Evolutionary conservation across 352 stramenopile species (phyloP), one percentile per base, ranked within the genome.

Genomic region (Peronospora belbahrii): DNA sequence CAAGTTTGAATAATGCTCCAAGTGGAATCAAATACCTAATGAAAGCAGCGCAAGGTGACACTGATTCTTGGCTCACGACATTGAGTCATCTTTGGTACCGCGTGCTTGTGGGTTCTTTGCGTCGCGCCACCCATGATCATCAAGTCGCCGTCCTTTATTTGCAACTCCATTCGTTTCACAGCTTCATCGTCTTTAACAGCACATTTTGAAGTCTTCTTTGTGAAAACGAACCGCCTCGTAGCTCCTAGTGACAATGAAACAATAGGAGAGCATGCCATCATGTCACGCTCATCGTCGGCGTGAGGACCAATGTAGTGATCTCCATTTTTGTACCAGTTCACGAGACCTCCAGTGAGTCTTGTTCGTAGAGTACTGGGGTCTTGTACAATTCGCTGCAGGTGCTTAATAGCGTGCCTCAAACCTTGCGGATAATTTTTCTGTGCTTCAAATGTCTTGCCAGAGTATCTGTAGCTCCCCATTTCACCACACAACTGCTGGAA

Each of bases 281-380:
- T 63, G 19, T 70, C 58, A 6, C 50, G 34, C 42, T 88, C 81
- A 40, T 90, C 64, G 41, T 95, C 84, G 0, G 74, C 66, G 42
- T 92, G 84, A 0, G 79, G 63, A 5, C 80, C 84, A 33, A 95
- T 88, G 51, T 85, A 84, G 49, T 95, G 75, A 30, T 89, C 61
- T 19, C 75, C 78, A 36, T 87, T 56, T 3, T 67, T 64, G 48
- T 95, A 95, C 84, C 82, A 95, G 44, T 94, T 95, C 19, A 87
- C 47, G 3, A 95, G 59, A 25, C 67, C 78, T 19, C 53, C 57
- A 42, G 78, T 82, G 17, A 79, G 44, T 13, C 42, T 42, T 19
- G 55, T 68, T 10, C 17, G 38, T 6, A 41, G 37, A 2, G 60
- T 63, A 7, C 15, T 24, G 2, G 60, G 42, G 30, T 82, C 56